Percentiles rank a stretch among this genome's conserved stretches.
These are phyloP conservation scores for Mortierella sp. DNA, from an alignment of 371 early-diverging fungal genomes.

Conservation along the genomic window DNA sequence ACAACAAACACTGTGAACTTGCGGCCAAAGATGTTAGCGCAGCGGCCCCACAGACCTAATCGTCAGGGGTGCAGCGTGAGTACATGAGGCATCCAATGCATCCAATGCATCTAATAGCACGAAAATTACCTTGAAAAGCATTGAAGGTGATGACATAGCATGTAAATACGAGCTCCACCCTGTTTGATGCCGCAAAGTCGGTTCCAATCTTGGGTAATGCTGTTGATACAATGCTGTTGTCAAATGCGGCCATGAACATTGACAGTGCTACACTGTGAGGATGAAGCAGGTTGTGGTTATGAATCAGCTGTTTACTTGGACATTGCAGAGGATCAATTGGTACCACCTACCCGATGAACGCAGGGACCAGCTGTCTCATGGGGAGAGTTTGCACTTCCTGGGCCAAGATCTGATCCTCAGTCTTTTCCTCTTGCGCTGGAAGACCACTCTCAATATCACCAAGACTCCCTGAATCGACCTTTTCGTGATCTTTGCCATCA, in stretches of 20 bases:
- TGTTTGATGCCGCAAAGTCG: conserved; percentile 59
- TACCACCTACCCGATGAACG: conserved; percentile 37
- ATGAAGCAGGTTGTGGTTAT: too few relatives aligned
- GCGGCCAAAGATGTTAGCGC: conserved; percentile 78
- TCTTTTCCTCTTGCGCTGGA: conserved; percentile 15
- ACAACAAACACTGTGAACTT: conserved; percentile 66
- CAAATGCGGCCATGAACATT: conserved; percentile 72
- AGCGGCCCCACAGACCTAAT: conserved; percentile 22
- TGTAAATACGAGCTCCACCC: conserved; percentile 58
- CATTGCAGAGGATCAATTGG: too few relatives aligned
- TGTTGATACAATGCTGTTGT: conserved; percentile 61
- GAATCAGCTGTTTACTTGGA: background rate
- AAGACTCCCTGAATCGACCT: background rate
- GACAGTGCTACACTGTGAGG: conserved; percentile 53
- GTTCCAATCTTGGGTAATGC: conserved; percentile 58
- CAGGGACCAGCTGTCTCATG: conserved; percentile 41
- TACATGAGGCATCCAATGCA: too few relatives aligned
- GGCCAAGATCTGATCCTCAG: conserved; percentile 40
- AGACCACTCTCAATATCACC: conserved; percentile 36
- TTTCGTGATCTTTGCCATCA: background rate
- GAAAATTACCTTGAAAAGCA: conserved; percentile 56
- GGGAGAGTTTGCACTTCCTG: conserved; percentile 43
- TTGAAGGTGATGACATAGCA: conserved; percentile 62
- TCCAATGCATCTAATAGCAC: too few relatives aligned
- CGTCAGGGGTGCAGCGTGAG: background rate